Evolutionary conservation across 139 green algal genomes (phyloP), one percentile per base, ranked within the genome.

Genomic region (Trebouxia sp.): DNA sequence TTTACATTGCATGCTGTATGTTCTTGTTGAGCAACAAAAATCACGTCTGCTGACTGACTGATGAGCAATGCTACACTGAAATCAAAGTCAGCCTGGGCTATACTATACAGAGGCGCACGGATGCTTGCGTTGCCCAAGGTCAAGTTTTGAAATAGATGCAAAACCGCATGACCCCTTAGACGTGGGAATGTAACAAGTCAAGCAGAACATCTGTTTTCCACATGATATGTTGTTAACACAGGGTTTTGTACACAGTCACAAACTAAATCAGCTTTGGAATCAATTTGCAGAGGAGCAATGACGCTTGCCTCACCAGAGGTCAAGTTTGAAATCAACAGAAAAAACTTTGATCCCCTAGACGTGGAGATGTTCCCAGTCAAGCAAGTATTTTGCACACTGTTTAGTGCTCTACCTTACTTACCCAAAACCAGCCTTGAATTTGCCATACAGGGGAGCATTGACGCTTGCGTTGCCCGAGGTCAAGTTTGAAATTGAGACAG

Each of bases 221-320:
- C n/a, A n/a, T n/a, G n/a, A n/a, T n/a, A n/a, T n/a, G n/a, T n/a
- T n/a, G n/a, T n/a, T n/a, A n/a, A n/a, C n/a, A n/a, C n/a, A n/a
- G n/a, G n/a, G n/a, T n/a, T n/a, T n/a, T n/a, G n/a, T n/a, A n/a
- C n/a, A n/a, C n/a, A n/a, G n/a, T n/a, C n/a, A n/a, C n/a, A n/a
- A n/a, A n/a, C n/a, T n/a, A n/a, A n/a, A n/a, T n/a, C n/a, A n/a
- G n/a, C n/a, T n/a, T n/a, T n/a, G n/a, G n/a, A n/a, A n/a, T n/a
- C n/a, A n/a, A n/a, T n/a, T n/a, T 92, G 93, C 12, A 75, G 84
- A 12, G 96, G 96, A 45, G 96, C 96, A 5, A 87, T 98, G 62
- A 69, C 86, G 28, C 90, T 99, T n/a, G 96, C n/a, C n/a, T n/a
- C n/a, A n/a, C 93, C 95, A 5, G 96, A 99, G 83, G 95, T 99